These are phyloP conservation scores for Elsinoe fawcettii DNA, from an alignment of 2,329 filamentous ascomycete species.

Conservation along the genomic window DNA sequence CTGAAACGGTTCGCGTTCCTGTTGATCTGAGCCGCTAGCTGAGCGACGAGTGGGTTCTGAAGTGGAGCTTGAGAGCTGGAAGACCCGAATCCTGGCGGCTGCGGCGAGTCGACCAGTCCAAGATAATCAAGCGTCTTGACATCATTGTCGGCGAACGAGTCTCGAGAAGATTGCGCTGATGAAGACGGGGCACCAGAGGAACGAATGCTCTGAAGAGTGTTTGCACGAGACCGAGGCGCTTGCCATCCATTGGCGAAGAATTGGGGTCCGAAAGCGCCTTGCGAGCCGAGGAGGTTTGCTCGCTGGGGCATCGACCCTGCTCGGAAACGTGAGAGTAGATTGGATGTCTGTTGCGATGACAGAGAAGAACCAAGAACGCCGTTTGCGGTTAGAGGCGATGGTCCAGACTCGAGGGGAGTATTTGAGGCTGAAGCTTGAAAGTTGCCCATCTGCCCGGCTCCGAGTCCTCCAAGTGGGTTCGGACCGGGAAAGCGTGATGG, in stretches of 20 bases:
- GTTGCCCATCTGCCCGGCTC: neutral
- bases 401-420: neutral
- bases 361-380: constrained; percentile 15
- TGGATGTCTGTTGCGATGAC: constrained; percentile 15
- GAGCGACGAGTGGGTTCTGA: constrained; percentile 52
- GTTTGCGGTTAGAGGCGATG: constrained; percentile 9
- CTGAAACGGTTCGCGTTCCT: constrained; percentile 80
- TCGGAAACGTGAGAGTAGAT: constrained; percentile 70
- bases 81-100: constrained; percentile 43
- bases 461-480: constrained; percentile 51
- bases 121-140: constrained; percentile 93
- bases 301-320: constrained; percentile 93
- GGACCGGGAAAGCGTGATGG: constrained; percentile 86
- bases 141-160: constrained; percentile 77
- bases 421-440: constrained; percentile 34
- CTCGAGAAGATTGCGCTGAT: constrained; percentile 76
- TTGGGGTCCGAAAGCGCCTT: constrained; percentile 71
- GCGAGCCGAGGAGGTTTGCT: constrained; percentile 53
- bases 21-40: constrained; percentile 67
- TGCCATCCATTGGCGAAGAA: constrained; percentile 86
- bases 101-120: constrained; percentile 86
- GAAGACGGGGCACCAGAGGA: constrained; percentile 83
- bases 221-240: constrained; percentile 67
- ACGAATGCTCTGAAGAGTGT: constrained; percentile 81
- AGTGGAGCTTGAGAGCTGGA: constrained; percentile 14